Evolutionary conservation across 2,329 filamentous ascomycete genomes (phyloP).

Genomic region (Tetracladium maxilliforme): DNA sequence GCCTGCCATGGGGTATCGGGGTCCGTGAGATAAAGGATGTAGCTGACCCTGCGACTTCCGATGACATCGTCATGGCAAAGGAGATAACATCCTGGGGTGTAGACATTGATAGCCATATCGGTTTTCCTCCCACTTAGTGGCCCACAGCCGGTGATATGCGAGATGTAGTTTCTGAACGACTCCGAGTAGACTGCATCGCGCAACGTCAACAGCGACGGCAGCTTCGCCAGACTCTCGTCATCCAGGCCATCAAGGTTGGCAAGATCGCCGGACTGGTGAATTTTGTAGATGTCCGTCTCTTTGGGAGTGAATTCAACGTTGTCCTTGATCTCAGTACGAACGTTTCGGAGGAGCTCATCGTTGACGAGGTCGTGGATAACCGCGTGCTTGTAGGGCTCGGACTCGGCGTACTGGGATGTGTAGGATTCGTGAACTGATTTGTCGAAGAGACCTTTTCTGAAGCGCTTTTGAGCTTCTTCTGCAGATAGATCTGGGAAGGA

Average conservation of each 20-base stretch:
- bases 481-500: conserved; percentile 11
- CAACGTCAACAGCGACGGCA: conserved; percentile 82
- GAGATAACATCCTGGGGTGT: conserved; percentile 89
- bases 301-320: conserved; percentile 95
- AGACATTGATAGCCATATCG: conserved; percentile 98
- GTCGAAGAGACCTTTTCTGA: conserved; percentile 53
- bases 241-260: conserved; percentile 93
- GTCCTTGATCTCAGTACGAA: conserved; percentile 76
- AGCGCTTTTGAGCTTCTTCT: conserved; percentile 23
- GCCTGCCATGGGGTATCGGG: conserved; percentile 82
- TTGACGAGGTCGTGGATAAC: conserved; percentile 76
- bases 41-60: conserved; percentile 88
- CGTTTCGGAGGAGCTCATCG: conserved; percentile 66
- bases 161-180: conserved; percentile 78
- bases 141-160: conserved; percentile 72
- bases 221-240: conserved; percentile 66
- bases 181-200: conserved; percentile 89
- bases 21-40: conserved; percentile 90
- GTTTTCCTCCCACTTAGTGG: conserved; percentile 86
- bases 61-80: conserved; percentile 98
- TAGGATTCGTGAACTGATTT: conserved; percentile 40
- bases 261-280: conserved; percentile 94
- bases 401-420: conserved; percentile 45
- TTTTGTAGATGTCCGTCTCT: conserved; percentile 99
- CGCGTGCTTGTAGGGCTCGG: conserved; percentile 73